Evolutionary conservation across 1,284 basidiomycete genomes (phyloP).

Genomic region (Cerioporus squamosus): DNA sequence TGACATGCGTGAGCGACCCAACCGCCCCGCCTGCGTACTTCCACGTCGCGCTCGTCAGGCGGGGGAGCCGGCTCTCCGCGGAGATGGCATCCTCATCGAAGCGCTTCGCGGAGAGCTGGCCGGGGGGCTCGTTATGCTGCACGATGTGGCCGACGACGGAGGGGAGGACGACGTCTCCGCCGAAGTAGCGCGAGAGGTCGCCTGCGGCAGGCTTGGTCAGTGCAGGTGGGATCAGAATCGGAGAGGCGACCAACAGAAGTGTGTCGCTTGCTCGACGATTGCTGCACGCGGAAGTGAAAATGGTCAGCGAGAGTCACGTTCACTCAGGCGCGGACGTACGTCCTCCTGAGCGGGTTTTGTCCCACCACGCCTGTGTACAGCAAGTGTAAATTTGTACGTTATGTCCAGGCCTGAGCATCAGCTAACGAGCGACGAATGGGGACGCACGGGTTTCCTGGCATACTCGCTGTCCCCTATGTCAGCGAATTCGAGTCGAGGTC

Average conservation of each 20-base stretch:
- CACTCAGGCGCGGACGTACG: conserved; percentile 34
- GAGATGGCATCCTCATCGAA: conserved; percentile 48
- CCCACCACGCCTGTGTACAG: conserved; percentile 50
- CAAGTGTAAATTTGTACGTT: too few relatives aligned
- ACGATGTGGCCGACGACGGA: conserved; percentile 48
- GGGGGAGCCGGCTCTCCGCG: conserved; percentile 39
- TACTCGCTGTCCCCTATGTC: conserved; percentile 23
- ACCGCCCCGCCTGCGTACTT: conserved; percentile 59
- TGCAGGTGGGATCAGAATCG: background rate
- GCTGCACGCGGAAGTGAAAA: conserved; percentile 25
- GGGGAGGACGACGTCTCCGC: conserved; percentile 60
- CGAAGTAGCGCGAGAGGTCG: conserved; percentile 64
- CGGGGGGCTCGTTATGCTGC: conserved; percentile 56
- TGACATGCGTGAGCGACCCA: conserved; percentile 55
- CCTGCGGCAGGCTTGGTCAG: conserved; percentile 11
- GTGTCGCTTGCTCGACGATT: conserved; percentile 69
- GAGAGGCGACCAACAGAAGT: conserved; percentile 43
- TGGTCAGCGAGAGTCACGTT: background rate
- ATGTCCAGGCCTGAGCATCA: background rate
- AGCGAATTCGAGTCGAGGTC: background rate
- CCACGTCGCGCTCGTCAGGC: conserved; percentile 40
- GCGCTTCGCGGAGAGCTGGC: conserved; percentile 54
- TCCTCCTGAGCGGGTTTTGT: conserved; percentile 45
- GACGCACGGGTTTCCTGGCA: conserved; percentile 39
- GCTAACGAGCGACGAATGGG: background rate